Conservation (phyloP, 371 early-diverging fungal species). For the Mortierella sp. region DNA sequence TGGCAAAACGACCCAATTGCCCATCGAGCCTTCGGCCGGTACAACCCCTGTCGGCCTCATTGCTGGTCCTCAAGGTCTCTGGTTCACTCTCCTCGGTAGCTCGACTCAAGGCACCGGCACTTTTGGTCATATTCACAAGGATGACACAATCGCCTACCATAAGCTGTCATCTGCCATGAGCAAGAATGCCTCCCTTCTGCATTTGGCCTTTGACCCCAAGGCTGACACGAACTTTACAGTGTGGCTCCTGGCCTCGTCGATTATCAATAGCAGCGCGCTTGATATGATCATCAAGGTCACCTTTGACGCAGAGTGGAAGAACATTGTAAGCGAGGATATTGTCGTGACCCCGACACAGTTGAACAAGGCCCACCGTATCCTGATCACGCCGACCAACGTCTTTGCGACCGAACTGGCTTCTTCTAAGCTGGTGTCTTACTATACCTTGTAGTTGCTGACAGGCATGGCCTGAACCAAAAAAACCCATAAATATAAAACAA, state of each 20-base stretch:
- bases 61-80: slow-evolving; percentile 32
- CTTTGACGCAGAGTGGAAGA: slow-evolving; percentile 17
- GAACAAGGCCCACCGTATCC: slow-evolving; percentile 36
- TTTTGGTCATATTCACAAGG: slow-evolving; percentile 22
- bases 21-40: slow-evolving; percentile 13
- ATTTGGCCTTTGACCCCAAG: slow-evolving; percentile 32
- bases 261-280: slow-evolving; percentile 31
- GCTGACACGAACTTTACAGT: slow-evolving; percentile 7
- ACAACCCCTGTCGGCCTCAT: slow-evolving; percentile 42
- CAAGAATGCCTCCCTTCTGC: slow-evolving; percentile 26
- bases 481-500: background rate
- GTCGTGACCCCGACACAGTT: slow-evolving; percentile 30
- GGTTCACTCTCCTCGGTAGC: slow-evolving; percentile 38
- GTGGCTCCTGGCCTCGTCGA: slow-evolving; percentile 45
- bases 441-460: background rate
- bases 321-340: slow-evolving; percentile 28
- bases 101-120: slow-evolving; percentile 32
- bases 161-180: slow-evolving; percentile 10
- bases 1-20: slow-evolving; percentile 2
- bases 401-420: slow-evolving; percentile 34
- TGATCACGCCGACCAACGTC: slow-evolving; percentile 12
- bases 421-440: slow-evolving; percentile 23
- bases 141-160: slow-evolving; percentile 21
- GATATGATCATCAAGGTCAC: slow-evolving; percentile 40
- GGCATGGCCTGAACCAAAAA: background rate